Evolutionary conservation across 2,329 filamentous ascomycete genomes (phyloP).

Genomic region (Huntiella moniliformis): DNA sequence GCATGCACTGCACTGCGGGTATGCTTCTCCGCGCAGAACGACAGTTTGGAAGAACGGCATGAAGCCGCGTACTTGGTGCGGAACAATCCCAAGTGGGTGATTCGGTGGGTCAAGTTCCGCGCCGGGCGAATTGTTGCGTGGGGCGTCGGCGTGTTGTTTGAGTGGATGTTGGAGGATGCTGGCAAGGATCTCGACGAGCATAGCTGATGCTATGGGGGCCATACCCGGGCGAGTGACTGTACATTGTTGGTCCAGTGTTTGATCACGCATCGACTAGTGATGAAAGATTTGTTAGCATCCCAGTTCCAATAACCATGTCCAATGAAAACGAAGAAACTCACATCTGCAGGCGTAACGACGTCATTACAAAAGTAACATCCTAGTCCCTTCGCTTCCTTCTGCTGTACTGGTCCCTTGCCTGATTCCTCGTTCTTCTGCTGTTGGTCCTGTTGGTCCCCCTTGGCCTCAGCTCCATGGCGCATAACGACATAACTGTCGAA

Average conservation of each 20-base stretch:
- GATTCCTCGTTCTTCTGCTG: constrained; percentile 31
- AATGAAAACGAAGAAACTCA: constrained; percentile 29
- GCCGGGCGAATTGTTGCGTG: constrained; percentile 25
- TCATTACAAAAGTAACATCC: constrained; percentile 99
- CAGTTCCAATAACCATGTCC: constrained; percentile 10
- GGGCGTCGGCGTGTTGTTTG: constrained; percentile 39
- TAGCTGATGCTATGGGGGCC: constrained; percentile 75
- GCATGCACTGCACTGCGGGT: constrained; percentile 67
- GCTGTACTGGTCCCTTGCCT: constrained; percentile 24
- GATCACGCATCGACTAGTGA: constrained; percentile 68
- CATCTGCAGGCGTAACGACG: constrained; percentile 82
- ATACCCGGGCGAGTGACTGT: constrained; percentile 90
- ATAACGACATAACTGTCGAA: constrained; percentile 97
- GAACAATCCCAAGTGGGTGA: constrained; percentile 49
- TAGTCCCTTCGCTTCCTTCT: constrained; percentile 37
- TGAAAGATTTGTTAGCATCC: constrained; percentile 14
- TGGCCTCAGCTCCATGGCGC: constrained; percentile 61
- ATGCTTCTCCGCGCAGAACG: constrained; percentile 53
- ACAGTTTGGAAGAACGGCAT: constrained; percentile 56
- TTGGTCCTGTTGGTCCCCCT: constrained; percentile 8
- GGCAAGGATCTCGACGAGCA: constrained; percentile 76
- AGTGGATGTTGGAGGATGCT: constrained; percentile 76
- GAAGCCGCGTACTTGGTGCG: constrained; percentile 66
- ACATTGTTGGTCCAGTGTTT: constrained; percentile 93
- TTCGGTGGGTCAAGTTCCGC: constrained; percentile 37